Conservation (phyloP, 176 grass and related monocot species). For the Hordeum vulgare region DNA sequence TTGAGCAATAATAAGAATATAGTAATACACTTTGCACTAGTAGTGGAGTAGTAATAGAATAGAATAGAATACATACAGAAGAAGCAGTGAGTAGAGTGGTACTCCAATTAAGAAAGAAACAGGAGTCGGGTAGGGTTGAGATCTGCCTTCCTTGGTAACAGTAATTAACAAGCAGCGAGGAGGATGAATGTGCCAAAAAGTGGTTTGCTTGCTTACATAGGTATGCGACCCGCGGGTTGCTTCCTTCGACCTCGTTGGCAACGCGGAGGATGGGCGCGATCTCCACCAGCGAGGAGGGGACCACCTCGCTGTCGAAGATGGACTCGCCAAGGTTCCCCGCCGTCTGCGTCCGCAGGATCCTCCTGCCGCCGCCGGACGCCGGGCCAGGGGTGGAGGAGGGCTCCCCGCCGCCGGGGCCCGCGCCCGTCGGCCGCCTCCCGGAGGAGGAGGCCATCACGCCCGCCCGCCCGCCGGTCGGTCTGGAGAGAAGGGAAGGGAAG, state of each 20-base stretch:
- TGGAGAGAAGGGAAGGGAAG: too few relatives aligned
- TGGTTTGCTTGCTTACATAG: constrained; percentile 32
- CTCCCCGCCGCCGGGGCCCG: neutral
- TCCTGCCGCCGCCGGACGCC: constrained; percentile 1
- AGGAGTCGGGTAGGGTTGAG: too few relatives aligned
- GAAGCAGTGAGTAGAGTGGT: neutral
- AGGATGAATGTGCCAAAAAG: too few relatives aligned
- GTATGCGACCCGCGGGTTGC: constrained; percentile 67
- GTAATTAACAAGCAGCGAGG: neutral
- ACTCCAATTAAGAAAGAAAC: neutral
- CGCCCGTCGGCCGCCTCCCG: neutral
- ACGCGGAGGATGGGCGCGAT: constrained; percentile 87
- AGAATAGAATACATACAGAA: too few relatives aligned
- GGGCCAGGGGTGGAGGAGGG: too few relatives aligned
- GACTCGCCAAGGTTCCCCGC: constrained; percentile 76
- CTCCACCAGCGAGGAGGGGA: constrained; percentile 73
- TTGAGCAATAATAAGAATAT: too few relatives aligned
- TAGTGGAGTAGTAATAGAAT: too few relatives aligned
- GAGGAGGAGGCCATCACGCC: neutral
- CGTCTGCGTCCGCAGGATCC: constrained; percentile 61
- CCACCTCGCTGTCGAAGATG: constrained; percentile 85
- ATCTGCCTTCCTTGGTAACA: neutral
- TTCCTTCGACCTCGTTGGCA: constrained; percentile 72
- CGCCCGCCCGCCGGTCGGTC: neutral
- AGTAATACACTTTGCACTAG: too few relatives aligned